Percentiles rank a stretch among this genome's conserved stretches.
phyloP scores from a whole-genome alignment of 805 yeast genomes.

The Candida germanica region DNA sequence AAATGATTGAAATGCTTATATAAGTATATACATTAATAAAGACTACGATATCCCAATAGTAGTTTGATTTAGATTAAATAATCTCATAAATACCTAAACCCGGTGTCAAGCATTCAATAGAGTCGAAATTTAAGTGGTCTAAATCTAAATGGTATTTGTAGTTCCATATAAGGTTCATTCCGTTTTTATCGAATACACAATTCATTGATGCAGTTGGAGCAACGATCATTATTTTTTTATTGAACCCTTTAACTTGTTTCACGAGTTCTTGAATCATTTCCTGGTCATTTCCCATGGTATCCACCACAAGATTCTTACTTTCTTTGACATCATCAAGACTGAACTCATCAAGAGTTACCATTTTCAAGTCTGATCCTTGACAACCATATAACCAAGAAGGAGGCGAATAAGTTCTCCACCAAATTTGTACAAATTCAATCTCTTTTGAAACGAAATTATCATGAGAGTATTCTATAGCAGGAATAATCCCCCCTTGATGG shows the following conservation, averaged over 20 bases:
- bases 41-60: constrained; percentile 2
- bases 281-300: constrained; percentile 47
- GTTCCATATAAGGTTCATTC: constrained; percentile 22
- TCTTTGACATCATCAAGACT: constrained; percentile 1
- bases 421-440: constrained; percentile 45
- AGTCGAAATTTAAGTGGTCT: constrained; percentile 60
- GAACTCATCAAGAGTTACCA: constrained; percentile 8
- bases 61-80: no score
- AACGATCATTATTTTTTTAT: constrained; percentile 22
- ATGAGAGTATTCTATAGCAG: constrained; percentile 49
- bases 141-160: constrained; percentile 57
- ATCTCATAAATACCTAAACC: constrained; percentile 61
- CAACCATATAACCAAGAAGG: constrained; percentile 78
- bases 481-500: constrained; percentile 90
- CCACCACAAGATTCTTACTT: constrained; percentile 28
- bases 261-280: constrained; percentile 21
- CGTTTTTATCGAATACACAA: constrained; percentile 15
- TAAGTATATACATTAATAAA: constrained; percentile 1
- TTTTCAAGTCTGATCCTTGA: constrained; percentile 1
- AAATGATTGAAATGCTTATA: constrained; percentile 44
- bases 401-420: constrained; percentile 96
- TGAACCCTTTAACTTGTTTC: constrained; percentile 8
- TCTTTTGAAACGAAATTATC: constrained; percentile 7
- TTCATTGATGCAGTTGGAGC: constrained; percentile 40
- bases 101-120: constrained; percentile 50